phyloP scores from a whole-genome alignment of 305 asterid genomes.

The Fraxinus greggii region DNA sequence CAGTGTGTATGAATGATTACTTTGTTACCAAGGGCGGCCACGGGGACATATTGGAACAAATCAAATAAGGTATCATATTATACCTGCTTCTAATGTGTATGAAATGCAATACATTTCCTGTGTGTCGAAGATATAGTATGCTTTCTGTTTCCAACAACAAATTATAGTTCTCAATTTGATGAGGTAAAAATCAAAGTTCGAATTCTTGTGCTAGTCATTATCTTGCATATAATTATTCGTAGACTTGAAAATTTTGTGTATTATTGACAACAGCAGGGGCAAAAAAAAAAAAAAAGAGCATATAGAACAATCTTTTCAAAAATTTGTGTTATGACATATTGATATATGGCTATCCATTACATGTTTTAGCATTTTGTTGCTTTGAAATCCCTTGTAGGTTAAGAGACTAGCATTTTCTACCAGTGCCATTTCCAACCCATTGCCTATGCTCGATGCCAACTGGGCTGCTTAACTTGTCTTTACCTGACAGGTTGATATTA shows the following conservation, averaged over 20 bases:
- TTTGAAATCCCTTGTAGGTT: neutral
- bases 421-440: constrained; percentile 4
- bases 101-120: neutral
- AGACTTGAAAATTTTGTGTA: neutral
- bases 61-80: neutral
- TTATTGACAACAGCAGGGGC: neutral
- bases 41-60: neutral
- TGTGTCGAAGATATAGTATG: neutral
- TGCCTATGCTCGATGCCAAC: neutral
- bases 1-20: neutral
- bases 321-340: neutral
- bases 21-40: neutral
- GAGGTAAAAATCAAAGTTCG: neutral
- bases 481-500: constrained; percentile 76
- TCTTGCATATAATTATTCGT: neutral
- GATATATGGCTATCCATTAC: neutral
- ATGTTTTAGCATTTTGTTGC: neutral
- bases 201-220: neutral
- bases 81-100: neutral
- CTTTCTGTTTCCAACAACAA: neutral
- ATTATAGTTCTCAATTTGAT: neutral
- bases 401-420: constrained; percentile 12
- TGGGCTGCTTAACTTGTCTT: neutral
- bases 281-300: neutral
- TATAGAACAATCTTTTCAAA: neutral